Evolutionary conservation across 73 alveolate genomes (phyloP).

Genomic region (Uronychia setigera): DNA sequence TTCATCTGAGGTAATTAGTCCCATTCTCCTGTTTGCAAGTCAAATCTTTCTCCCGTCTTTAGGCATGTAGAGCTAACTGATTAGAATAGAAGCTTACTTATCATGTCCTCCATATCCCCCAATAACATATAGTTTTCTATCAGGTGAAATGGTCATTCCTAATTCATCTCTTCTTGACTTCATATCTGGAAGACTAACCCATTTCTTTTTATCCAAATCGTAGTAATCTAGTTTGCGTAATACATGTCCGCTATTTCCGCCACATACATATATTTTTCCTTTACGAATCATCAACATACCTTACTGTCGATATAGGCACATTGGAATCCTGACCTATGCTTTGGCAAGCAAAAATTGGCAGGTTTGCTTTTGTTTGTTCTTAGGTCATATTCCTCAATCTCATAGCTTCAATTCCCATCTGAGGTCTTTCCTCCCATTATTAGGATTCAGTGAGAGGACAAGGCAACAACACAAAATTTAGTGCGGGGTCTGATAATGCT

Average conservation of each 20-base stretch:
- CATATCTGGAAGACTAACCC: conserved; percentile 69
- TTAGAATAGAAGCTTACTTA: conserved; percentile 19
- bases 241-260: conserved; percentile 86
- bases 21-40: conserved; percentile 67
- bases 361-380: conserved; percentile 50
- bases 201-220: conserved; percentile 44
- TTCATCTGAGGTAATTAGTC: conserved; percentile 79
- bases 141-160: conserved; percentile 77
- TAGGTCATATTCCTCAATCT: conserved; percentile 67
- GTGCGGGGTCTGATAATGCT: conserved; percentile 30
- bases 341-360: conserved; percentile 55
- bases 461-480: conserved; percentile 32
- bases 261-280: conserved; percentile 62
- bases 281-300: conserved; percentile 72
- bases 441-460: conserved; percentile 38
- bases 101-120: conserved; percentile 89
- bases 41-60: conserved; percentile 81
- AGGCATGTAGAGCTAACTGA: conserved; percentile 62
- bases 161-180: conserved; percentile 78
- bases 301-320: conserved; percentile 46
- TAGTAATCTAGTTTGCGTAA: conserved; percentile 61
- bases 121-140: conserved; percentile 76
- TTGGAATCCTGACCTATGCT: conserved; percentile 80
- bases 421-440: conserved; percentile 82
- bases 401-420: conserved; percentile 57